Base-by-base conservation (phyloP, 352 stramenopile species). In the Phytophthora pluvialis region DNA sequence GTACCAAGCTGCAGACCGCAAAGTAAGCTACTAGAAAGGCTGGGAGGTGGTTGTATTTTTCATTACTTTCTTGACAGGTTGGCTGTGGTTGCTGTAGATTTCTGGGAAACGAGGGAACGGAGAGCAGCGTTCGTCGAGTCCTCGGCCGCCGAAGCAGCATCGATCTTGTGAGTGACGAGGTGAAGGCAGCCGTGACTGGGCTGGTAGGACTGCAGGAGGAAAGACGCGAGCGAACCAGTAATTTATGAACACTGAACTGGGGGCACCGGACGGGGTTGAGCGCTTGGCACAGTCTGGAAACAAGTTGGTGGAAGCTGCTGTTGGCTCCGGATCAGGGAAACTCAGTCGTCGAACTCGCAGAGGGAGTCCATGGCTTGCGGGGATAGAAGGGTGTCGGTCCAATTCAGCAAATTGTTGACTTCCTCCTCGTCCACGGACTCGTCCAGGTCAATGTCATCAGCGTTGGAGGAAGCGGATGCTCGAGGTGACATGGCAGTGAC, bases 351-450 rank as follows among this genome's bases (percentile, higher is more conserved):
- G 50, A 91, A 64, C 50, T 76, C 45, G 36, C 49, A 66, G n/a
- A 88, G 74, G 0, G 50, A 65, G 9, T 87, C 79, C 42, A 89
- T 69, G 2, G 73, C 64, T 49, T 70, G 64, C 11, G 78, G 76
- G 6, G 78, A 82, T 3, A 84, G 60, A 9, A 93, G 58, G 5
- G 70, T 89, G 60, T 94, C 83, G 5, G 87, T 95, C 85, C 85
- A 93, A 51, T 90, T 80, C 5, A 95, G 73, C 18, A 95, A 70
- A 21, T 86, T 77, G 50, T 93, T 93, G 12, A 93, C 70, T 53
- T 83, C 83, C 15, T 91, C 82, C 74, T 93, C 82, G 38, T 93
- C 80, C 9, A 95, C 53, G 11, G 83, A 93, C 28, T 88, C 81
- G 3, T 95, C 85, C 6, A 87, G 45, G 26, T 88, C 67, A n/a